phyloP scores from a whole-genome alignment of 2,329 filamentous ascomycete genomes.

The Sporothrix pseudoabietina region DNA sequence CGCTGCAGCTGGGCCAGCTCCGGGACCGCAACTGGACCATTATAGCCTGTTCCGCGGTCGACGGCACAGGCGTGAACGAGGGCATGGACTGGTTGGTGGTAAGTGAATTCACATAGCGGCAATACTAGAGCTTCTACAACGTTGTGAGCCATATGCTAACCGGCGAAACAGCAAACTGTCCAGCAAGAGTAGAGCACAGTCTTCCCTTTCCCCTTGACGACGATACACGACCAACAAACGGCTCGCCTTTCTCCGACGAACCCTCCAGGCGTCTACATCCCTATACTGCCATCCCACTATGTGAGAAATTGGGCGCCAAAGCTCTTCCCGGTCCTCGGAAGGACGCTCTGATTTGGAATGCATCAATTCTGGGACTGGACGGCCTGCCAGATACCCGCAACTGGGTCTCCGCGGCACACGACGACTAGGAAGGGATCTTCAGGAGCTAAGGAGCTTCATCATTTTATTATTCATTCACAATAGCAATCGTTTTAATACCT shows the following conservation, averaged over 20 bases:
- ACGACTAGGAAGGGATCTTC: neutral
- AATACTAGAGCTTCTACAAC: too few relatives aligned
- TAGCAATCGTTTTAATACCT: conserved; percentile 11
- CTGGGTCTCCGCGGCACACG: neutral
- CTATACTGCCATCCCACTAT: neutral
- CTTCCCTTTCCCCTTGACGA: neutral
- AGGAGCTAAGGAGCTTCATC: neutral
- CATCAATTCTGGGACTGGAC: neutral
- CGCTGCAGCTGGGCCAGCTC: conserved; percentile 83
- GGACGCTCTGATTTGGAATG: neutral
- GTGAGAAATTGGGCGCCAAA: neutral
- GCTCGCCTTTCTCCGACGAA: neutral
- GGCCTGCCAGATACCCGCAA: too few relatives aligned
- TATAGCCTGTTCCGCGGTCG: conserved; percentile 94
- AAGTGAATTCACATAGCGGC: conserved; percentile 41
- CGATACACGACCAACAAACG: conserved; percentile 16
- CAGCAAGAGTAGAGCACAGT: conserved; percentile 45
- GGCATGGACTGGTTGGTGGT: conserved; percentile 99
- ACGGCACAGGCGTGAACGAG: conserved; percentile 90
- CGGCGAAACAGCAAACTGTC: conserved; percentile 45
- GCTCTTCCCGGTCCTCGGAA: neutral
- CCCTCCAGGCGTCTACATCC: neutral
- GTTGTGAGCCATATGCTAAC: neutral
- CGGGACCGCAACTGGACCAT: conserved; percentile 99
- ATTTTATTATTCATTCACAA: neutral